Conservation (phyloP, 2,329 filamentous ascomycete genomes). For the Alternaria angustiovoidea region DNA sequence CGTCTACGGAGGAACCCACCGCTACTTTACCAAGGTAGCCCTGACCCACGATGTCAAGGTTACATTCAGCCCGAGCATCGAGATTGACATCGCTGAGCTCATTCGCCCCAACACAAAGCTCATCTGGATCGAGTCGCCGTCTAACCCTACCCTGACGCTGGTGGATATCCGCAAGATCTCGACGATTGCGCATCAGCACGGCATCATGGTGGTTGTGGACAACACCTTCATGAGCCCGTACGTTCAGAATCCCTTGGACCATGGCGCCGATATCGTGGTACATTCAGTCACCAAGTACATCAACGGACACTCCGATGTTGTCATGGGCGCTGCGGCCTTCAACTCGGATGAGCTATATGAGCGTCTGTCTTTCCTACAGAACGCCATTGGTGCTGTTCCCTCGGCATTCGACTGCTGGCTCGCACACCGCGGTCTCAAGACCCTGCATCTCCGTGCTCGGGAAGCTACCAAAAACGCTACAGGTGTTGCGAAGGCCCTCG, state of each 20-base stretch:
- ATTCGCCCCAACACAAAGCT: slow-evolving; percentile 90
- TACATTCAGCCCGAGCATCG: slow-evolving; percentile 92
- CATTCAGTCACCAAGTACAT: slow-evolving; percentile 99
- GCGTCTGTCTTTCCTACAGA: slow-evolving; percentile 89
- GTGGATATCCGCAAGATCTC: slow-evolving; percentile 92
- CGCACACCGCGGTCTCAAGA: slow-evolving; percentile 95
- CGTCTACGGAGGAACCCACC: slow-evolving; percentile 96
- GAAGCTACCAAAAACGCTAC: slow-evolving; percentile 86
- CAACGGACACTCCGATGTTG: slow-evolving; percentile 94
- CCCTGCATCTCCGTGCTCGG: slow-evolving; percentile 87
- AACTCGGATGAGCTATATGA: slow-evolving; percentile 82
- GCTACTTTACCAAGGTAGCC: slow-evolving; percentile 98
- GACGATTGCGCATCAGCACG: slow-evolving; percentile 82
- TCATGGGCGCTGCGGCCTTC: slow-evolving; percentile 97
- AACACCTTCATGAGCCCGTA: slow-evolving; percentile 98
- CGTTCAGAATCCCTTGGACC: slow-evolving; percentile 93
- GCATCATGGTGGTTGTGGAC: slow-evolving; percentile 96
- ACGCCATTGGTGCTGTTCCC: slow-evolving; percentile 94
- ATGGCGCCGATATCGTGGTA: slow-evolving; percentile 95
- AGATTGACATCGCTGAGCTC: slow-evolving; percentile 83
- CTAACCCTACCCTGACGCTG: slow-evolving; percentile 90
- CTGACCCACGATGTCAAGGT: slow-evolving; percentile 93
- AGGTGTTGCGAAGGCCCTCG: slow-evolving; percentile 77
- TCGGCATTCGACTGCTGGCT: slow-evolving; percentile 98
- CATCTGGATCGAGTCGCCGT: slow-evolving; percentile 96